Base-by-base conservation (phyloP, 2,329 filamentous ascomycete species). In the Fusarium pseudonygamai region DNA sequence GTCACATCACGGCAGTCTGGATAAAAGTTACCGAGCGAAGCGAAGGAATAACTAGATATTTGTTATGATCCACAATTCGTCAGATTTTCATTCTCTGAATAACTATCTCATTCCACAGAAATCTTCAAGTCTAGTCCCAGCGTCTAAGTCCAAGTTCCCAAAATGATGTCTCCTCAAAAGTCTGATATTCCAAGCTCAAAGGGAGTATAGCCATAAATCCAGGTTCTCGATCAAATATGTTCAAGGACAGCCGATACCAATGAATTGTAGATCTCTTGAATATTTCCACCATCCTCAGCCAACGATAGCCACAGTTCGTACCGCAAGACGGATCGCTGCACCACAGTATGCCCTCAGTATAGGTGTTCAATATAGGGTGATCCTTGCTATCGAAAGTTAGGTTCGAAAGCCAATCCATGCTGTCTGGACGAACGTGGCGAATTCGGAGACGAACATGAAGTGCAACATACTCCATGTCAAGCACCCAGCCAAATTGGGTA, bases 291-390 rank as follows among this genome's bases (percentile, higher is more conserved):
- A 43, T 43, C 42, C 12, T 43, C n/a, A 43, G 7, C 64, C 64
- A 65, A 9, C 60, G 64, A 12, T n/a, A 10, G 15, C 59, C 46
- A 8, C 18, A 11, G 15, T 60, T 52, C 0, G 70, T 72, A 9
- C 39, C 42, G n/a, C 70, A 72, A 10, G 60, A 43, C 10, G 64
- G 34, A 14, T 40, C 46, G 9, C 26, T 26, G 5, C 68, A 72
- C 68, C 60, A 72, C 1, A 72, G 59, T 20, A 72, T 15, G 1
- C 53, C 45, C 12, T 49, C 37, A 2, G 64, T 72, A 28, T 18
- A 43, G 4, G 52, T 26, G 16, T 63, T 56, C 2, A 72, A 26
- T 10, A 72, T 43, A 3, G 60, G 52, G 13, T 62, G n/a, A 4
- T 34, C 8, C 6, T 26, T 10, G 0, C 7, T 14, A 12, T 43